These are phyloP conservation scores for Didymella lethalis DNA, from an alignment of 2,329 filamentous ascomycete genomes.

Conservation along the genomic window DNA sequence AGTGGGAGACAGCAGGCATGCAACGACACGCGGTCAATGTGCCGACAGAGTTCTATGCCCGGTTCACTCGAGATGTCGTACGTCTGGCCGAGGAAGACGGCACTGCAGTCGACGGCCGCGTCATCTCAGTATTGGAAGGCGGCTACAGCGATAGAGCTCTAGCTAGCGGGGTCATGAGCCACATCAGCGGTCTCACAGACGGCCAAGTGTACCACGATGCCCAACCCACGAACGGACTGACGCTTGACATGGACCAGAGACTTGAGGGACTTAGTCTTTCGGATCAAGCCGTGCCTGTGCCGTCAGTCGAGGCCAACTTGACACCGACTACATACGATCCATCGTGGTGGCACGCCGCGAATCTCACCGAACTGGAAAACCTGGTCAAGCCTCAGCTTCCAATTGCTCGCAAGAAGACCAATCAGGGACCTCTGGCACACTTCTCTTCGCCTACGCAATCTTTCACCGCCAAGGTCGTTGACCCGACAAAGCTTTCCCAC, in stretches of 20 bases:
- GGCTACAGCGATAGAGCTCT: slow-evolving; percentile 95
- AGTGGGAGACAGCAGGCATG: slow-evolving; percentile 93
- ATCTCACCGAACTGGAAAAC: slow-evolving; percentile 45
- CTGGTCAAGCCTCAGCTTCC: slow-evolving; percentile 43
- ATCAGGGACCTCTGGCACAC: slow-evolving; percentile 68
- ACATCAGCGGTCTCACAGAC: slow-evolving; percentile 81
- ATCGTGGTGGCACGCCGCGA: slow-evolving; percentile 55
- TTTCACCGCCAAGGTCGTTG: slow-evolving; percentile 80
- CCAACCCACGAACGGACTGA: slow-evolving; percentile 57
- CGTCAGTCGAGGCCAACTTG: slow-evolving; percentile 29
- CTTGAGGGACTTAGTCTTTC: slow-evolving; percentile 54
- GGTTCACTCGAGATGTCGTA: slow-evolving; percentile 85
- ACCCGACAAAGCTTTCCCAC: slow-evolving; percentile 70
- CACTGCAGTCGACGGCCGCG: slow-evolving; percentile 78
- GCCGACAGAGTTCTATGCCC: slow-evolving; percentile 94
- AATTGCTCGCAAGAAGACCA: slow-evolving; percentile 66
- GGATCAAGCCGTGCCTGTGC: slow-evolving; percentile 30
- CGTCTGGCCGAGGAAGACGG: slow-evolving; percentile 81
- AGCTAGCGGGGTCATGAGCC: slow-evolving; percentile 86
- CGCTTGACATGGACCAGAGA: slow-evolving; percentile 65
- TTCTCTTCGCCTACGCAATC: slow-evolving; percentile 90
- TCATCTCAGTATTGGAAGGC: slow-evolving; percentile 94
- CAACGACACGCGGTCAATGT: slow-evolving; percentile 96
- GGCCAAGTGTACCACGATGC: slow-evolving; percentile 51
- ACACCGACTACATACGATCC: slow-evolving; percentile 49